Evolutionary conservation across 345 rosid genomes (phyloP).

Genomic region (Linum lewisii): DNA sequence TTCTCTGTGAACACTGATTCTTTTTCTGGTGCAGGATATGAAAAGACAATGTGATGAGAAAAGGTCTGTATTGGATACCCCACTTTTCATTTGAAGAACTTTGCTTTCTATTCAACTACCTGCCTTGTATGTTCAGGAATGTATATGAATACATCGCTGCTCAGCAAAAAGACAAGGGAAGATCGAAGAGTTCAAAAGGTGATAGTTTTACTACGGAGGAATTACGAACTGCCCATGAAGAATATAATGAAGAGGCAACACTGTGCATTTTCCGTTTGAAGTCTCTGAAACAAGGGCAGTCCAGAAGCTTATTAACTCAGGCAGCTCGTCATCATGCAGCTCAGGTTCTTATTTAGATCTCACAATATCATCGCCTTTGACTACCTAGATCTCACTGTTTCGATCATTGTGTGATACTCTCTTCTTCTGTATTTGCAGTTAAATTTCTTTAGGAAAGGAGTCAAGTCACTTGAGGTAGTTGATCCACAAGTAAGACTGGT

Average conservation of each 20-base stretch:
- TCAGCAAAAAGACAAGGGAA: constrained; percentile 79
- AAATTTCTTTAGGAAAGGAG: constrained; percentile 69
- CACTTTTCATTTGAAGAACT: constrained; percentile 12
- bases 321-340: constrained; percentile 95
- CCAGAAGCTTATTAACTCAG: constrained; percentile 86
- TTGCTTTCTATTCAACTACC: constrained; percentile 16
- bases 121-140: constrained; percentile 38
- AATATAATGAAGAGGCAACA: constrained; percentile 76
- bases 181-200: constrained; percentile 62
- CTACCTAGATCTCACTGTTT: constrained; percentile 6
- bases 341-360: constrained; percentile 56
- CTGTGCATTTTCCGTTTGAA: constrained; percentile 77
- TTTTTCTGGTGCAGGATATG: constrained; percentile 65
- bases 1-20: too few relatives aligned
- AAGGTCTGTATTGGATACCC: constrained; percentile 37
- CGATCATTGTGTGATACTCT: background rate
- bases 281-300: constrained; percentile 89
- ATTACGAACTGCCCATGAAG: constrained; percentile 62
- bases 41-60: constrained; percentile 93
- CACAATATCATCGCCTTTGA: constrained; percentile 1
- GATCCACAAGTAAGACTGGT: constrained; percentile 55
- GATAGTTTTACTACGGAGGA: constrained; percentile 43
- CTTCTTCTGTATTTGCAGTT: constrained; percentile 37
- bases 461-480: constrained; percentile 74
- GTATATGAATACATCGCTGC: constrained; percentile 62